Evolutionary conservation across 306 rosid species (phyloP).

Genomic region (Quercus cerris): DNA sequence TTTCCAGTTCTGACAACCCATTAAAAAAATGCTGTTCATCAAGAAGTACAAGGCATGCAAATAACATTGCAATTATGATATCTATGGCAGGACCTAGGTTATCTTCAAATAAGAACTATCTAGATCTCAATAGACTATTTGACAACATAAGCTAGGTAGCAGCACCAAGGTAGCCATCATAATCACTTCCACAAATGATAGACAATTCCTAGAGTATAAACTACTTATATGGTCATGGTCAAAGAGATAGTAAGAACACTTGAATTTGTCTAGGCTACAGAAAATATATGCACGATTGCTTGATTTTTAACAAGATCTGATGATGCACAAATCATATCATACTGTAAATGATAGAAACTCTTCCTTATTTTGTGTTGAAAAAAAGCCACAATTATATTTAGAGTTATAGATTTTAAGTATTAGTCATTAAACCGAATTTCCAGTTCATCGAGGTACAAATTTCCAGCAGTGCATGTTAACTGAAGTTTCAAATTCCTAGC

Average conservation of each 20-base stretch:
- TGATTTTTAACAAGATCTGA: neutral
- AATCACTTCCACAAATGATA: neutral
- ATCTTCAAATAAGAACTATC: constrained; percentile 20
- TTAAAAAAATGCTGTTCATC: constrained; percentile 4
- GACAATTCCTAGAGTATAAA: neutral
- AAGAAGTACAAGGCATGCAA: neutral
- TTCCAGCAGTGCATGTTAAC: neutral
- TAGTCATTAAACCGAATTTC: neutral
- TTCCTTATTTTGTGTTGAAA: neutral
- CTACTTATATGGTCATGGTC: neutral
- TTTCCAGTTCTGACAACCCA: constrained; percentile 51
- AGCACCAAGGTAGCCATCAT: neutral
- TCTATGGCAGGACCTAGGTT: constrained; percentile 7
- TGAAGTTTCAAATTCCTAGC: neutral
- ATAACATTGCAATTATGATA: neutral
- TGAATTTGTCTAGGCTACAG: neutral
- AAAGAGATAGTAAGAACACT: neutral
- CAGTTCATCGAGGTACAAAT: neutral
- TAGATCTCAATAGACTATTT: neutral
- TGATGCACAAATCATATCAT: neutral
- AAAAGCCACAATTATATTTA: neutral
- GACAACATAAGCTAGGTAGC: constrained; percentile 1
- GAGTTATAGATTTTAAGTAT: neutral
- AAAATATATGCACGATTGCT: neutral
- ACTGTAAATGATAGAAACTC: neutral